Conservation (phyloP, 345 rosid species). For the Passiflora organensis region DNA sequence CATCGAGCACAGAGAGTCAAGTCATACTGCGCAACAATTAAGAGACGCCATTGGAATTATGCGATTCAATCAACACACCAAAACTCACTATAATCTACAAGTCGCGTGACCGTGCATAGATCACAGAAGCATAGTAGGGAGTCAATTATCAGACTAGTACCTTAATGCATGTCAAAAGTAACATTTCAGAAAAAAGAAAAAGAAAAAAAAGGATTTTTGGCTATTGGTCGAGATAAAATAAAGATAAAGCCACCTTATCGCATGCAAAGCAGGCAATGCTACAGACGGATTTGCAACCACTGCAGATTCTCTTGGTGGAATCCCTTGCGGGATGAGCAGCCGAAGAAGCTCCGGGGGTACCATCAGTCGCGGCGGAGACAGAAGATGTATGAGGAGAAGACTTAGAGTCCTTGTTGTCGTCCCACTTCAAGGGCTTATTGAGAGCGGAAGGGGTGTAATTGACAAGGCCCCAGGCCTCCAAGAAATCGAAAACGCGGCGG, state of each 20-base stretch:
- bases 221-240: too few species aligned
- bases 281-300: conserved; percentile 78
- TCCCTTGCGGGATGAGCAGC: conserved; percentile 27
- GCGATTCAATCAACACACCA: too few species aligned
- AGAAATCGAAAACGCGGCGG: conserved; percentile 85
- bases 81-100: too few species aligned
- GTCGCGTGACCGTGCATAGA: too few species aligned
- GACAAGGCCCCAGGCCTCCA: conserved; percentile 84
- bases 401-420: conserved; percentile 71
- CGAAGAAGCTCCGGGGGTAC: conserved; percentile 23
- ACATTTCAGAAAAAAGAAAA: background rate
- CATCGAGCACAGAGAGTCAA: conserved; percentile 91
- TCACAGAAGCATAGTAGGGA: too few species aligned
- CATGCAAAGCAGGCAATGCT: conserved; percentile 79
- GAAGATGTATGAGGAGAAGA: conserved; percentile 13
- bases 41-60: too few species aligned
- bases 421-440: conserved; percentile 78
- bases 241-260: conserved; percentile 54
- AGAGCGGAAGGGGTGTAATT: conserved; percentile 49
- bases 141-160: too few species aligned
- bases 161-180: background rate
- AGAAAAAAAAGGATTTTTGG: conserved; percentile 1
- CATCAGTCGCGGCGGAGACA: conserved; percentile 19
- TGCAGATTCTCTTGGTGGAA: conserved; percentile 52
- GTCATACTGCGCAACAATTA: conserved; percentile 46